A percentile compares a stretch with the other conserved stretches of the same genome.
phyloP scores from a whole-genome alignment of 495 filamentous ascomycete genomes.

The Aspergillus taichungensis region DNA sequence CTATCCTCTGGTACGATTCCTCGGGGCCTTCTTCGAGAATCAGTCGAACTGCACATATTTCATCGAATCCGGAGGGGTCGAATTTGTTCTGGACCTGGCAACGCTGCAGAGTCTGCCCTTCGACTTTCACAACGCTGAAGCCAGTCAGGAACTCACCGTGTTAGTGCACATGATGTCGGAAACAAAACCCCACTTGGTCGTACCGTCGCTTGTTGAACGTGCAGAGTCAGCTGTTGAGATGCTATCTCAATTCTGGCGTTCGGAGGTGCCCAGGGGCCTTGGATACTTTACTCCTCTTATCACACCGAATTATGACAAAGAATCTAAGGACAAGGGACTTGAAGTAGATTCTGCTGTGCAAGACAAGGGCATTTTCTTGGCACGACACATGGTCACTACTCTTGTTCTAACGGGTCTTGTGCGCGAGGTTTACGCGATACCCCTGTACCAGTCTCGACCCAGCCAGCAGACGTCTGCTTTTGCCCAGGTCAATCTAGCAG shows the following conservation, averaged over 20 bases:
- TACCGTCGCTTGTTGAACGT: slow-evolving; percentile 70
- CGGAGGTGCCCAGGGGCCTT: slow-evolving; percentile 31
- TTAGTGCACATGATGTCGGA: slow-evolving; percentile 78
- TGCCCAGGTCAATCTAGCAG: slow-evolving; percentile 66
- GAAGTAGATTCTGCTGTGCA: slow-evolving; percentile 18
- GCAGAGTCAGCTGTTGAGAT: slow-evolving; percentile 58
- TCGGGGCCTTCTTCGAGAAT: slow-evolving; percentile 72
- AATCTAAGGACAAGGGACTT: slow-evolving; percentile 16
- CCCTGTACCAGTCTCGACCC: slow-evolving; percentile 52
- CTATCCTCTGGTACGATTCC: slow-evolving; percentile 62
- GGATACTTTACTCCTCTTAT: slow-evolving; percentile 63
- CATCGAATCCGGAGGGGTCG: slow-evolving; percentile 68
- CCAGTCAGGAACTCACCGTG: slow-evolving; percentile 55
- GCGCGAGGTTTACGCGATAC: slow-evolving; percentile 59
- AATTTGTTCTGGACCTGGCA: slow-evolving; percentile 75
- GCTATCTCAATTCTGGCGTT: slow-evolving; percentile 52
- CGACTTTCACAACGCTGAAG: slow-evolving; percentile 59
- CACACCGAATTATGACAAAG: slow-evolving; percentile 17
- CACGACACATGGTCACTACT: slow-evolving; percentile 66
- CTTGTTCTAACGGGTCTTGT: slow-evolving; percentile 67
- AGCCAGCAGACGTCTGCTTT: slow-evolving; percentile 47
- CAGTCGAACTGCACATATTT: slow-evolving; percentile 64
- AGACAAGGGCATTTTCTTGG: slow-evolving; percentile 58
- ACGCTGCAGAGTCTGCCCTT: slow-evolving; percentile 68
- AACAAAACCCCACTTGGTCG: slow-evolving; percentile 67